A percentile compares a stretch with the other conserved stretches of the same genome.
Conservation (phyloP, 2,329 filamentous ascomycete genomes). For the Colletotrichum sp. region DNA sequence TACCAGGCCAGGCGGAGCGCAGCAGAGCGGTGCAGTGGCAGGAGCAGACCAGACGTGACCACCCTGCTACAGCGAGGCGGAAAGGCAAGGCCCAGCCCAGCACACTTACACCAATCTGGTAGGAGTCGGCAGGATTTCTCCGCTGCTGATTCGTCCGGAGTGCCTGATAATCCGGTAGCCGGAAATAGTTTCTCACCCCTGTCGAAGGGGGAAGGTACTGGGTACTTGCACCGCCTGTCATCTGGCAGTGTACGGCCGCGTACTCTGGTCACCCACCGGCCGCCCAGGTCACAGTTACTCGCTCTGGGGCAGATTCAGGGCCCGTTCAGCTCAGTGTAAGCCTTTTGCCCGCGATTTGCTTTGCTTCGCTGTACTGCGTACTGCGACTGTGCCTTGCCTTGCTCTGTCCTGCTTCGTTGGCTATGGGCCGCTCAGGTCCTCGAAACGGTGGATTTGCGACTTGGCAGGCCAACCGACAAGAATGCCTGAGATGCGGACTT, state of each 20-base stretch:
- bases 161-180: constrained; percentile 32
- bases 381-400: background rate
- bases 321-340: constrained; percentile 5
- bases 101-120: constrained; percentile 32
- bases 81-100: constrained; percentile 23
- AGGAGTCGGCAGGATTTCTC: constrained; percentile 19
- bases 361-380: background rate
- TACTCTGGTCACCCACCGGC: background rate
- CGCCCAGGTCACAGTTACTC: background rate
- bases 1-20: background rate
- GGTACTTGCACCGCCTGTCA: background rate
- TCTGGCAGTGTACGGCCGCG: background rate
- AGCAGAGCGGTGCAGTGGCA: constrained; percentile 3
- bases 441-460: constrained; percentile 8
- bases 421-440: constrained; percentile 12
- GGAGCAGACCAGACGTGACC: constrained; percentile 21
- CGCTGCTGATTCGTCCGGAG: constrained; percentile 31
- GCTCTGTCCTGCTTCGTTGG: background rate
- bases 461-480: constrained; percentile 19
- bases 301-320: background rate
- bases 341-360: background rate
- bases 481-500: background rate
- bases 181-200: constrained; percentile 15
- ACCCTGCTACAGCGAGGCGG: constrained; percentile 22
- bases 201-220: background rate